Evolutionary conservation across 306 rosid genomes (phyloP), one percentile per base, ranked within the genome.

Genomic region (Sindora glabra): DNA sequence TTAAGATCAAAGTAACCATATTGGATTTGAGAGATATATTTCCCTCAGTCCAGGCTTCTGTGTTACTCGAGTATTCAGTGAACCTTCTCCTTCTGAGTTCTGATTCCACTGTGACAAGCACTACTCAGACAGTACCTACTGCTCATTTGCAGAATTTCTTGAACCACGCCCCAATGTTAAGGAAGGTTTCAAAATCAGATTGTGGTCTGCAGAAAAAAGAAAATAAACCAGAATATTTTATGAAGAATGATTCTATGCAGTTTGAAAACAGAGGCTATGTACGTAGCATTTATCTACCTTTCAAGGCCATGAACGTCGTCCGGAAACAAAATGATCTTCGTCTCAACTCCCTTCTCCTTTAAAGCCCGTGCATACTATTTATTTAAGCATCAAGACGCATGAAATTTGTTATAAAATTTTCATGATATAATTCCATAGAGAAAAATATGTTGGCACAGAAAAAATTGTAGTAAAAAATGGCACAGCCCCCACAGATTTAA

Each of bases 151-250:
- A 80, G 22, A 86, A 65, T 73, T 86, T 92, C 64, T 78, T 76
- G 81, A 92, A 92, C 96, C 96, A 92, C 19, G 79, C 81, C 12
- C 88, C 96, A 68, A 92, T 81, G 59, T 84, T 92, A 40, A 92
- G 86, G 73, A 64, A 88, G 79, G 90, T 79, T 79, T 92, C 98
- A 16, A 79, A 92, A 77, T 88, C 94, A 1, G 98, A 81, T 78
- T 83, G 96, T 8, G 98, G 98, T 78, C 98, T 92, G 75, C 23
- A 67, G 26, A 55, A 10, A 40, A 63, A 30, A 36, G 17, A 27
- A 8, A 37, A 62, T 42, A 41, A 65, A 64, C 26, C 61, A 75
- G 26, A 64, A 41, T 4, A 56, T 42, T 47, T 52, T 44, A 41
- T 34, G 44, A 45, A 23, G 5, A 26, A 26, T 36, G 36, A 62